Conservation (phyloP, 176 grass and related monocot genomes). For the Juncus inflexus region DNA sequence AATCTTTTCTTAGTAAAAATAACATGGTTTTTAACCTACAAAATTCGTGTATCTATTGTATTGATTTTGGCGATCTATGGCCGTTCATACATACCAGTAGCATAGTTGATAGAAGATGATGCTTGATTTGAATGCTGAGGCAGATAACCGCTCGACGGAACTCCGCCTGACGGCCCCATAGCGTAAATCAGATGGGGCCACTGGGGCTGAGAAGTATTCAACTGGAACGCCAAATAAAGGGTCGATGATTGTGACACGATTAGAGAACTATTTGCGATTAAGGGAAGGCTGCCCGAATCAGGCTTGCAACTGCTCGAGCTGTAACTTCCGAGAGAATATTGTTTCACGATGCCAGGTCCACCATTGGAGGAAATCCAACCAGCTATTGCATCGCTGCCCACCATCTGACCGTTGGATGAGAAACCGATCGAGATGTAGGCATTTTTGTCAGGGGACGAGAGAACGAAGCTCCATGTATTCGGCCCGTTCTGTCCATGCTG, state of each 20-base stretch:
- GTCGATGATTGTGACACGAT: slow-evolving; percentile 33
- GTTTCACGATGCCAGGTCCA: slow-evolving; percentile 27
- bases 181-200: slow-evolving; percentile 52
- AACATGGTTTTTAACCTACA: no score
- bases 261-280: slow-evolving; percentile 35
- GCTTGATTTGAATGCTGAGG: slow-evolving; percentile 26
- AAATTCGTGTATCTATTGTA: no score
- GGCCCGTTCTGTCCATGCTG: slow-evolving; percentile 41
- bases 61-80: no score
- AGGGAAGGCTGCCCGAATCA: slow-evolving; percentile 41
- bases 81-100: slow-evolving; percentile 20
- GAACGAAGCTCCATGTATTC: slow-evolving; percentile 53
- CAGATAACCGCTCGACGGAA: slow-evolving; percentile 41
- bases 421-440: slow-evolving; percentile 60
- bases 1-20: no score
- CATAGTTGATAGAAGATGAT: slow-evolving; percentile 42
- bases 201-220: slow-evolving; percentile 17
- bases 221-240: slow-evolving; percentile 65
- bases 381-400: slow-evolving; percentile 49
- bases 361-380: slow-evolving; percentile 43
- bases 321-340: slow-evolving; percentile 50
- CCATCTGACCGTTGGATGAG: slow-evolving; percentile 49
- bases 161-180: slow-evolving; percentile 35
- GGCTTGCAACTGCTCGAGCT: slow-evolving; percentile 41
- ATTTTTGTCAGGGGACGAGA: slow-evolving; percentile 55